Evolutionary conservation across 768 basidiomycete genomes (phyloP), one percentile per base, ranked within the genome.

Genomic region (Daedalea quercina): DNA sequence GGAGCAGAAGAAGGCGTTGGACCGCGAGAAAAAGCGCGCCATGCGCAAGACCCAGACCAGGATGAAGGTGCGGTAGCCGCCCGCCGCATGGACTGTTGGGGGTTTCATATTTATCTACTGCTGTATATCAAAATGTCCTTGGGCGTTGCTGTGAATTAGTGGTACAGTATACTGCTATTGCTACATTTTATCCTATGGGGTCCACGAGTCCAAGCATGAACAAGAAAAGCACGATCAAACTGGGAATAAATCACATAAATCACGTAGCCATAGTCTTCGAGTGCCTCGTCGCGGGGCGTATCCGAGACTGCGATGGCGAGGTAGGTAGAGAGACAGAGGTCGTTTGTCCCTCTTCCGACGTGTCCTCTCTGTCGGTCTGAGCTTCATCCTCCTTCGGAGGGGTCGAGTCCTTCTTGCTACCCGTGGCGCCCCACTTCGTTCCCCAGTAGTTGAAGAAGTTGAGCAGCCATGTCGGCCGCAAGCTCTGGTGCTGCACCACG

Each of bases 1-100:
- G 19, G 89, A 92, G 60, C 90, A 92, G 72, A 82, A 84, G 73
- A 93, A 87, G 84, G 66, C 76, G 56, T 70, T 89, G 52, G 90
- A 91, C 47, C 84, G 85, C 57, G 88, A 90, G 61, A 85, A 83
- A 54, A 90, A 87, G 66, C 84, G 85, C 25, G 68, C 73, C 24
- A 55, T 90, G 51, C 79, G 79, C 57, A 90, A 89, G 66, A 73
- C 79, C 35, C 88, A 90, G 61, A 80, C 78, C 54, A 88, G 86
- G 65, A 66, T 69, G 35, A 65, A 63, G 59, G 44, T 51, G 51
- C 54, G 60, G 48, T 61, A 55, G 52, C 13, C 31, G 24, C 24
- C 20, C 19, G 43, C 31, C 19, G 43, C 31, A 24, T 44, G 9
- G 15, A 7, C 26, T 24, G 26, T 25, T n/a, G 23, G 24, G 35